Conservation (phyloP, 805 yeast genomes). For the Komagataella populi region DNA sequence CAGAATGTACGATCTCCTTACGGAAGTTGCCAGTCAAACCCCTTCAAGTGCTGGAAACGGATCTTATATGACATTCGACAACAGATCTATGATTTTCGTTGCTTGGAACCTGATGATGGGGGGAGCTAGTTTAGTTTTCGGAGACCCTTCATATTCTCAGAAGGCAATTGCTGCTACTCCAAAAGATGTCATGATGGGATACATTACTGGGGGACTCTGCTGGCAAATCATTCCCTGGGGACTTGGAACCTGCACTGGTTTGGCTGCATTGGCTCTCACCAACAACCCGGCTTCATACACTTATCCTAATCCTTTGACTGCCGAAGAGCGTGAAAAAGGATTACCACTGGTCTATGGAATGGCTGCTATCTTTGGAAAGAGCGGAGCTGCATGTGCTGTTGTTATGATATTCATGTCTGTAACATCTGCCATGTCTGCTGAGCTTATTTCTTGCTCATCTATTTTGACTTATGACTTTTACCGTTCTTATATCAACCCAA, state of each 20-base stretch:
- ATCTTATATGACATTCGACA: constrained; percentile 17
- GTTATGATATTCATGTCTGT: constrained; percentile 26
- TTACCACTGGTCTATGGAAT: constrained; percentile 22
- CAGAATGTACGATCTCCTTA: constrained; percentile 18
- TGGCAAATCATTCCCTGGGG: constrained; percentile 19
- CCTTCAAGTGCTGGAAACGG: constrained; percentile 10
- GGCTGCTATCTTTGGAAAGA: constrained; percentile 19
- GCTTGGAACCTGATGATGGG: constrained; percentile 10
- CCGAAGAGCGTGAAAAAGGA: constrained; percentile 25
- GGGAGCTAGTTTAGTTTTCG: constrained; percentile 14
- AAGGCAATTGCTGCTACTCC: constrained; percentile 18
- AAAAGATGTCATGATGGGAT: constrained; percentile 15
- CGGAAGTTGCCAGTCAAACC: constrained; percentile 6
- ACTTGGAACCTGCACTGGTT: constrained; percentile 16
- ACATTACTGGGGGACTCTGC: constrained; percentile 17
- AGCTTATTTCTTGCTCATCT: constrained; percentile 25
- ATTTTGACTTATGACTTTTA: constrained; percentile 25
- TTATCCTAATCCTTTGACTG: constrained; percentile 24
- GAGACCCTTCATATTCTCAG: constrained; percentile 16
- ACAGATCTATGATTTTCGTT: constrained; percentile 17
- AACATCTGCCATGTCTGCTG: constrained; percentile 27
- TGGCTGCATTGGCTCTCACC: constrained; percentile 20
- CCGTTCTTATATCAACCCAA: constrained; percentile 23
- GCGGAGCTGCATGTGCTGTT: constrained; percentile 27
- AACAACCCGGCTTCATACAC: constrained; percentile 21